Evolutionary conservation across 2,329 filamentous ascomycete genomes (phyloP), one percentile per base, ranked within the genome.

Genomic region (Aureobasidium sp.): DNA sequence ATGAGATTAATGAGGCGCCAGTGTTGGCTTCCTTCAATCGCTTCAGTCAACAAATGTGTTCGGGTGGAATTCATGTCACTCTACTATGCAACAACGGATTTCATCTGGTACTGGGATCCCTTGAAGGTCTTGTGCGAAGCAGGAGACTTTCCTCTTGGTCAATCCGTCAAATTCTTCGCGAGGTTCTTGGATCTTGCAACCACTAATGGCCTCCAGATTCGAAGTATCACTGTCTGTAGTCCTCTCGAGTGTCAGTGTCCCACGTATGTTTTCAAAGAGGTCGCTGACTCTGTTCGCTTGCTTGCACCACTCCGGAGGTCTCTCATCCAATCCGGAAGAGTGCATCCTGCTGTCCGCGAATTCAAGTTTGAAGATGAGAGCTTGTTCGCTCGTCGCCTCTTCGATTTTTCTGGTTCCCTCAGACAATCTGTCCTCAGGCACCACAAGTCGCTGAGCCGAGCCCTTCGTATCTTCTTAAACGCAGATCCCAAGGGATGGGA

Each of bases 251-350:
- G 42, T 7, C 41, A 53, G 17, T 5, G 3, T 3, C n/a, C 20
- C 6, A 12, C 11, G 1, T 2, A 3, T 2, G 2, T 0, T 20
- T 2, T 31, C 11, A 4, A 8, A 1, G 2, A 6, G 17, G 7
- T 44, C 31, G 1, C 0, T 2, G 2, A 1, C 2, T 41, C 27
- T 15, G 53, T 57, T 5, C 15, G 27, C 3, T 11, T 36, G 6
- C 29, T 57, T 22, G 53, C 27, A 36, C 53, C 39, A 45, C 39
- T 57, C 3, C 41, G 29, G 1, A 17, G 17, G 0, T 17, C 39
- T 9, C 3, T 57, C 5, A 12, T 3, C 12, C 27, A n/a, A n/a
- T 31, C 11, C 3, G 53, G 53, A 2, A 17, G 31, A 45, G 53
- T 29, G 6, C 53, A 57, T 45, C 53, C 53, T 2, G 3, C 5